Percentiles rank a stretch among this genome's conserved stretches.
phyloP scores from a whole-genome alignment of 768 basidiomycete genomes.

The Lentinula sp. region DNA sequence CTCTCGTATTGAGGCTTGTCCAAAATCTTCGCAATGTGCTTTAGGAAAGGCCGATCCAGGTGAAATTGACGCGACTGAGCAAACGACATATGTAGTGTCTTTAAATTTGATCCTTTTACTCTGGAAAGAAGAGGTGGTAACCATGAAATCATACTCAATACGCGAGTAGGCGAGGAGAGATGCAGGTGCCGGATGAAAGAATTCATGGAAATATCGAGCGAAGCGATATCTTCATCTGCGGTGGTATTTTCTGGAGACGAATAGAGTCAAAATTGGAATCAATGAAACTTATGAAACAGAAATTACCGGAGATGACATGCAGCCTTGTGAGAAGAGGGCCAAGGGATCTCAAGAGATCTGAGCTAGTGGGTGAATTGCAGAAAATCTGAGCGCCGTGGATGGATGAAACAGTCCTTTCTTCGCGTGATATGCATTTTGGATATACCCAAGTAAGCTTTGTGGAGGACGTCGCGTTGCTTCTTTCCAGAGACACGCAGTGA shows the following conservation, averaged over 20 bases:
- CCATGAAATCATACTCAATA: conserved; percentile 24
- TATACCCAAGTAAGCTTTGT: conserved; percentile 1
- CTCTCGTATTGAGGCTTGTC: conserved; percentile 14
- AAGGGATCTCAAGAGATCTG: conserved; percentile 5
- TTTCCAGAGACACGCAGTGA: background rate
- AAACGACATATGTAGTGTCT: conserved; percentile 19
- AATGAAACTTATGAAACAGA: background rate
- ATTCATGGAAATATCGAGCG: conserved; percentile 17
- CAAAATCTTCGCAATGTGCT: conserved; percentile 15
- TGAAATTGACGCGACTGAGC: conserved; percentile 24
- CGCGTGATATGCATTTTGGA: background rate
- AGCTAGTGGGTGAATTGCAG: background rate
- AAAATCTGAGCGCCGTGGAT: background rate
- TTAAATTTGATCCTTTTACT: conserved; percentile 11
- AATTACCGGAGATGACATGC: conserved; percentile 5
- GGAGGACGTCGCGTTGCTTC: background rate
- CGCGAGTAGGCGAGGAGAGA: conserved; percentile 21
- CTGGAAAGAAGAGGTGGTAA: conserved; percentile 16
- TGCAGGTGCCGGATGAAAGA: conserved; percentile 18
- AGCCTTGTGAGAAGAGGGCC: conserved; percentile 9
- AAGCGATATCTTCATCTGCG: conserved; percentile 8
- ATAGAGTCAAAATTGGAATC: background rate
- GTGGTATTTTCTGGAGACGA: conserved; percentile 5
- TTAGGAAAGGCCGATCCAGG: conserved; percentile 21
- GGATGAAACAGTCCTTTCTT: background rate